A percentile compares a stretch with the other conserved stretches of the same genome.
phyloP scores from a whole-genome alignment of 148 eudicot genomes.

The Diospyros lotus region DNA sequence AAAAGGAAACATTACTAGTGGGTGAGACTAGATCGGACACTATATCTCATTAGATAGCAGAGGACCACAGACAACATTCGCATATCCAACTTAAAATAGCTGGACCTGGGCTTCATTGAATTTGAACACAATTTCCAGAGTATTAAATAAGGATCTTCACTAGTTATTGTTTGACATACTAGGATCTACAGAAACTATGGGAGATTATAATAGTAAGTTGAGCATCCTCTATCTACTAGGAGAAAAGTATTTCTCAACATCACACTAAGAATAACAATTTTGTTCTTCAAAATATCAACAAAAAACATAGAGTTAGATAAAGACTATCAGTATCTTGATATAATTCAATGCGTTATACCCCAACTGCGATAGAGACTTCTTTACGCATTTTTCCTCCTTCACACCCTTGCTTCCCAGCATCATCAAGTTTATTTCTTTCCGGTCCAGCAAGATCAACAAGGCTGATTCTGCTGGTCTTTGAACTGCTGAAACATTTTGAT shows the following conservation, averaged over 20 bases:
- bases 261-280: no score
- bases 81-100: background rate
- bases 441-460: constrained; percentile 83
- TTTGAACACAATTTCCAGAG: no score
- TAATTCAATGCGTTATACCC: constrained; percentile 50
- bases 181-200: background rate
- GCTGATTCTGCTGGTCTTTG: constrained; percentile 83
- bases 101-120: background rate
- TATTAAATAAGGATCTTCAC: no score
- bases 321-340: background rate
- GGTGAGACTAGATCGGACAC: background rate
- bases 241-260: no score
- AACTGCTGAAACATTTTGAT: constrained; percentile 74
- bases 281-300: background rate
- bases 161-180: background rate
- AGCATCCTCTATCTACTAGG: background rate
- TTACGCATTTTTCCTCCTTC: constrained; percentile 65
- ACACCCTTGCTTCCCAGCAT: constrained; percentile 50
- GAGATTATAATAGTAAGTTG: background rate
- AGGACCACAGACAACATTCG: background rate
- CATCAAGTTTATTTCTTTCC: constrained; percentile 53
- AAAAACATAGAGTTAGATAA: background rate
- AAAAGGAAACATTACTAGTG: background rate
- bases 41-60: background rate
- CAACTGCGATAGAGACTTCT: constrained; percentile 71